Evolutionary conservation across 768 basidiomycete genomes (phyloP).

Genomic region (Amanita phalloides): DNA sequence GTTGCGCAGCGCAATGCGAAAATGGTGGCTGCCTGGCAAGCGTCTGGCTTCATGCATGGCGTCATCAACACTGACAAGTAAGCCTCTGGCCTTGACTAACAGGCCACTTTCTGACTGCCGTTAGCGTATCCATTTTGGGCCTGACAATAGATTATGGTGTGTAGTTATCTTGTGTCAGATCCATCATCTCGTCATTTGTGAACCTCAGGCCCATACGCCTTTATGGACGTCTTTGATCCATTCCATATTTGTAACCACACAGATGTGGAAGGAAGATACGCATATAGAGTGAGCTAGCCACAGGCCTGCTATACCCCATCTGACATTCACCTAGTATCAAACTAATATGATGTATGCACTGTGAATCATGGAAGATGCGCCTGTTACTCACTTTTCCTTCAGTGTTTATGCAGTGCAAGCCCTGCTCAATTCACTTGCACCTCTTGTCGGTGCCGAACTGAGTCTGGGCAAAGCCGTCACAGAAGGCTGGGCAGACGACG

Average conservation of each 20-base stretch:
- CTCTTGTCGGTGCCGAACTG: slow-evolving; percentile 78
- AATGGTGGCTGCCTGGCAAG: slow-evolving; percentile 97
- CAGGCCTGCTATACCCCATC: background rate
- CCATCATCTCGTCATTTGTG: background rate
- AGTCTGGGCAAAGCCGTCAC: slow-evolving; percentile 41
- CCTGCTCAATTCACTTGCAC: slow-evolving; percentile 67
- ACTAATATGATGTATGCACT: slow-evolving; percentile 65
- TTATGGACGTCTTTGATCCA: slow-evolving; percentile 88
- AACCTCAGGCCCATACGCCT: slow-evolving; percentile 70
- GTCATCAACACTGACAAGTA: slow-evolving; percentile 98
- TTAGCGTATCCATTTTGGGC: slow-evolving; percentile 62
- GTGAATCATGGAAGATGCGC: background rate
- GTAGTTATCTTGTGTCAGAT: slow-evolving; percentile 5
- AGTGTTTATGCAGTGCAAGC: slow-evolving; percentile 75
- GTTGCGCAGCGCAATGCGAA: slow-evolving; percentile 74
- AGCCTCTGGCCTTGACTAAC: slow-evolving; percentile 7
- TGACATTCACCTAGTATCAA: slow-evolving; percentile 36
- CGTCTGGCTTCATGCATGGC: slow-evolving; percentile 89
- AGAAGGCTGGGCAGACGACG: slow-evolving; percentile 55
- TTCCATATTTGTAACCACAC: slow-evolving; percentile 88
- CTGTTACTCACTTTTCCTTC: background rate
- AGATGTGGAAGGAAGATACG: slow-evolving; percentile 68
- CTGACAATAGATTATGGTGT: slow-evolving; percentile 70
- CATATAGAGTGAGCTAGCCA: slow-evolving; percentile 39
- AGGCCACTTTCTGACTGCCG: slow-evolving; percentile 4